phyloP scores from a whole-genome alignment of 768 basidiomycete genomes.

The Fomitopsis serialis region DNA sequence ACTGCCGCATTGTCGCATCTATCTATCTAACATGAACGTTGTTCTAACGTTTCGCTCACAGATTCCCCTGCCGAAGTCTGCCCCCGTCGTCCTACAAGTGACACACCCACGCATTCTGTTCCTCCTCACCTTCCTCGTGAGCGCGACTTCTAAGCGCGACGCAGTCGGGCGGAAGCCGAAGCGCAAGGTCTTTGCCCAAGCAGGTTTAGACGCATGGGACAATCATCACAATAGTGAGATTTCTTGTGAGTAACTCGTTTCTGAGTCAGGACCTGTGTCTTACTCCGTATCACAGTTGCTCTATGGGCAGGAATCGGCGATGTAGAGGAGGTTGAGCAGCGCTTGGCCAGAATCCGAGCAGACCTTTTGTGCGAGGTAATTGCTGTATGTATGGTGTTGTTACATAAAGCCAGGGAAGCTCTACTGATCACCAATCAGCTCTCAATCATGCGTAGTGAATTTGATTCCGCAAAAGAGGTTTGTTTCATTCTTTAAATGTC shows the following conservation, averaged over 20 bases:
- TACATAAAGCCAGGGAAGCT: no score
- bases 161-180: slow-evolving; percentile 71
- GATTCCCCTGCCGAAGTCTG: slow-evolving; percentile 28
- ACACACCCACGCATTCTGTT: slow-evolving; percentile 68
- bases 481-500: slow-evolving; percentile 14
- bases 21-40: neutral
- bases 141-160: slow-evolving; percentile 63
- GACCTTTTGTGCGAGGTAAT: slow-evolving; percentile 69
- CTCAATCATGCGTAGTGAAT: slow-evolving; percentile 63
- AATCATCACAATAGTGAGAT: slow-evolving; percentile 40
- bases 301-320: slow-evolving; percentile 50
- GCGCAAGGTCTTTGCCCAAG: slow-evolving; percentile 61
- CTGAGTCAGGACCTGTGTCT: neutral
- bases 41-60: slow-evolving; percentile 2
- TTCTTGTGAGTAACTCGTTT: slow-evolving; percentile 23
- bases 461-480: slow-evolving; percentile 56
- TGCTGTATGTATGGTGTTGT: slow-evolving; percentile 37
- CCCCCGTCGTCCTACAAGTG: slow-evolving; percentile 47
- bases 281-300: slow-evolving; percentile 35
- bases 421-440: no score
- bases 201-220: slow-evolving; percentile 49
- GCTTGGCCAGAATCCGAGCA: slow-evolving; percentile 59
- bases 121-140: slow-evolving; percentile 61
- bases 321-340: slow-evolving; percentile 39
- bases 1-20: no score